phyloP scores from a whole-genome alignment of 192 early-diverging fungal species.

The Linderina pennispora region DNA sequence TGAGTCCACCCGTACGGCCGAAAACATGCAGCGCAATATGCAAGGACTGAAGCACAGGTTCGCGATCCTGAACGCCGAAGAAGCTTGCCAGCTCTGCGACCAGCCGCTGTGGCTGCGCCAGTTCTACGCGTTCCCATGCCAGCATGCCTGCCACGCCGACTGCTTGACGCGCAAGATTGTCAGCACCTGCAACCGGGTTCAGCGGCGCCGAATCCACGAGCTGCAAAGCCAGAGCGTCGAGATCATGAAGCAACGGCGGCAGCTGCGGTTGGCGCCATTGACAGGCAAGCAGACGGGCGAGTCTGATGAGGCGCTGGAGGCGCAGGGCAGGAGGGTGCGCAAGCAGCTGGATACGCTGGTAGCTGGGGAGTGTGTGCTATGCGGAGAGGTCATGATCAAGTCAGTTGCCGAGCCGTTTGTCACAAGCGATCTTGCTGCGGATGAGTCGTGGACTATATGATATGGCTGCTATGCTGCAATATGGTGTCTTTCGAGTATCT shows the following conservation, averaged over 20 bases:
- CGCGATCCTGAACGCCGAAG: constrained; percentile 38
- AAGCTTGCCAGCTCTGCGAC: constrained; percentile 74
- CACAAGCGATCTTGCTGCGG: constrained; percentile 42
- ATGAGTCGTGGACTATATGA: constrained; percentile 63
- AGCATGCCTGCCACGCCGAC: constrained; percentile 91
- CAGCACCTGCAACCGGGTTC: constrained; percentile 35
- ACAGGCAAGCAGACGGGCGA: constrained; percentile 7
- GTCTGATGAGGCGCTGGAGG: constrained; percentile 42
- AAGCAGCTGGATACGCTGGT: constrained; percentile 74
- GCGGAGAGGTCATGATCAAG: constrained; percentile 93
- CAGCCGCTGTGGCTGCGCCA: constrained; percentile 75
- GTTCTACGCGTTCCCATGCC: constrained; percentile 95
- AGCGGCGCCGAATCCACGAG: constrained; percentile 42
- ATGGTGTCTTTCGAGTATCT: too few species aligned
- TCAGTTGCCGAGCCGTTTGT: constrained; percentile 80
- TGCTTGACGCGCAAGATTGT: constrained; percentile 73
- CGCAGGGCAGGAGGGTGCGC: constrained; percentile 32
- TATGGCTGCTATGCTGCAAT: not conserved
- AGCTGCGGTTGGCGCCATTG: constrained; percentile 29
- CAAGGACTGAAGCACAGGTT: constrained; percentile 74
- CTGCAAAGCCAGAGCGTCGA: constrained; percentile 36
- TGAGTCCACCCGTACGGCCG: constrained; percentile 86
- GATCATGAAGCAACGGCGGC: constrained; percentile 27
- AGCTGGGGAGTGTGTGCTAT: constrained; percentile 86
- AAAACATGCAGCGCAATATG: constrained; percentile 90